Conservation (phyloP, 2,329 filamentous ascomycete genomes). For the Calonectria fujianensis region DNA sequence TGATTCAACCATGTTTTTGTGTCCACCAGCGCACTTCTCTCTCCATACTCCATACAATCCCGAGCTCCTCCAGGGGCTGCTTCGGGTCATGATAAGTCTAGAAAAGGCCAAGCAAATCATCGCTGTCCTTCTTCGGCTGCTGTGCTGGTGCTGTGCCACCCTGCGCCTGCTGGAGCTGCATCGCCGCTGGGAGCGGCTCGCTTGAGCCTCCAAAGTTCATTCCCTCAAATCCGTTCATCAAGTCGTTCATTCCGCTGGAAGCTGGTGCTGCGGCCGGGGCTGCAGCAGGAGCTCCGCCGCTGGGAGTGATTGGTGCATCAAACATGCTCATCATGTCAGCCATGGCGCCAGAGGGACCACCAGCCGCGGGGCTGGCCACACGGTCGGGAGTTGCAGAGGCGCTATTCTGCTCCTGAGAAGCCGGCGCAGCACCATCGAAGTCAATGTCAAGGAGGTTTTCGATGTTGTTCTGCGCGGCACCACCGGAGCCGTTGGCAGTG, state of each 20-base stretch:
- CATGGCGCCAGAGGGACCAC: constrained; percentile 68
- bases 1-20: constrained; percentile 42
- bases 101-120: constrained; percentile 74
- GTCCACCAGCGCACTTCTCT: constrained; percentile 42
- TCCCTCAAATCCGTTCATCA: constrained; percentile 91
- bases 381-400: constrained; percentile 79
- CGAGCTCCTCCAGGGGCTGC: constrained; percentile 38
- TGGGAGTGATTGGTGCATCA: constrained; percentile 76
- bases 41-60: constrained; percentile 45
- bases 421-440: constrained; percentile 93
- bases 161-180: constrained; percentile 70
- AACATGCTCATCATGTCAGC: constrained; percentile 83
- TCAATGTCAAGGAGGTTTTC: constrained; percentile 98
- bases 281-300: constrained; percentile 58
- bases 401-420: constrained; percentile 81
- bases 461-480: constrained; percentile 81
- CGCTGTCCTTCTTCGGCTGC: constrained; percentile 74
- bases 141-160: constrained; percentile 55
- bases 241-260: constrained; percentile 83
- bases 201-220: constrained; percentile 81
- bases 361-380: constrained; percentile 76
- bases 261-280: constrained; percentile 59
- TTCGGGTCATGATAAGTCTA: constrained; percentile 53
- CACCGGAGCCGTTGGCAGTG: constrained; percentile 74
- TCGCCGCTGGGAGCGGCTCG: constrained; percentile 78